These are phyloP conservation scores for Gomphus bonarii DNA, from an alignment of 1,284 basidiomycete genomes.

Conservation along the genomic window DNA sequence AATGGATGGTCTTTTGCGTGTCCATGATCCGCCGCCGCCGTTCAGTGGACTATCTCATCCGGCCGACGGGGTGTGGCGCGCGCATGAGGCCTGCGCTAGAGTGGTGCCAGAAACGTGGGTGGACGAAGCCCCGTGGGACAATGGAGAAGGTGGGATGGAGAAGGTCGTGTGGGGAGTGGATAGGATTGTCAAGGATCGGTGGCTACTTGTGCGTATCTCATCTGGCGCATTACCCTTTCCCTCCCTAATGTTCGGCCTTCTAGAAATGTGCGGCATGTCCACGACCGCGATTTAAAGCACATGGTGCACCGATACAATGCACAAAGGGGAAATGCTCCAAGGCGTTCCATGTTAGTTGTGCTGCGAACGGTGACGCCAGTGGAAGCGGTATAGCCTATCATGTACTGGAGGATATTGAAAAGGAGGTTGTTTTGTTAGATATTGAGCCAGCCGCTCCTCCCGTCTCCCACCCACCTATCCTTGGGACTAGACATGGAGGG, in stretches of 20 bases:
- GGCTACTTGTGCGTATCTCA: conserved; percentile 67
- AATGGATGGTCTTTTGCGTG: conserved; percentile 48
- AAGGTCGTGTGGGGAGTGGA: conserved; percentile 72
- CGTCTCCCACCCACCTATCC: background rate
- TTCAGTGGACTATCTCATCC: conserved; percentile 22
- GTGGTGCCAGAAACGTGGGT: conserved; percentile 83
- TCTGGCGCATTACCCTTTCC: conserved; percentile 10
- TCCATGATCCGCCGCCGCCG: conserved; percentile 53
- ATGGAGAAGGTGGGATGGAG: conserved; percentile 32
- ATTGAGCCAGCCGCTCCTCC: conserved; percentile 14
- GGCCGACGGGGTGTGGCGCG: conserved; percentile 42
- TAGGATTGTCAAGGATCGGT: conserved; percentile 78
- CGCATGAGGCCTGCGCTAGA: conserved; percentile 68
- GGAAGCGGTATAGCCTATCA: conserved; percentile 48
- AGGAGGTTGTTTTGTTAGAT: conserved; percentile 59
- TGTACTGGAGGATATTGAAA: conserved; percentile 60
- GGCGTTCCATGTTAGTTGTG: conserved; percentile 91
- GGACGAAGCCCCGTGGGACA: conserved; percentile 45
- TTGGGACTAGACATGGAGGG: background rate
- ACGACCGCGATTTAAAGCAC: conserved; percentile 52
- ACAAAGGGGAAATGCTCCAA: conserved; percentile 89
- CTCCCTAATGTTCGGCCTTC: conserved; percentile 6
- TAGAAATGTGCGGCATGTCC: conserved; percentile 86
- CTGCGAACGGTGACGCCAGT: conserved; percentile 41
- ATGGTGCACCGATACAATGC: conserved; percentile 91